Evolutionary conservation across 495 filamentous ascomycete genomes (phyloP).

Genomic region (Neurospora sublineolata): DNA sequence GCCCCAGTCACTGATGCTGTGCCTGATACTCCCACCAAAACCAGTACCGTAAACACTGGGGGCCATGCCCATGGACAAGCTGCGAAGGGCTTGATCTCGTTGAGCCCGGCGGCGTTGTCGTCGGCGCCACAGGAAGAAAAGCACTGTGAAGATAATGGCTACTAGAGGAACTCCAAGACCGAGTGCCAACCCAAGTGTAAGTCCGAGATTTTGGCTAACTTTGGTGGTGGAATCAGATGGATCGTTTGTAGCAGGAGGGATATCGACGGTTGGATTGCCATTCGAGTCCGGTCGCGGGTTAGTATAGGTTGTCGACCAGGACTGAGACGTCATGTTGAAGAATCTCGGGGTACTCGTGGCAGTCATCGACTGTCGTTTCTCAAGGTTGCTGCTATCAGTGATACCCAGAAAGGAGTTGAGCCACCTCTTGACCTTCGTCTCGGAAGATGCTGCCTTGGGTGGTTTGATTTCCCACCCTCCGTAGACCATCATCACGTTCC

Average conservation of each 20-base stretch:
- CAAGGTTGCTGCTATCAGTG: background rate
- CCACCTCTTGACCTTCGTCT: background rate
- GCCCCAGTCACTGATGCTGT: conserved; percentile 3
- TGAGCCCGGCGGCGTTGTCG: conserved; percentile 19
- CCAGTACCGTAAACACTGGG: background rate
- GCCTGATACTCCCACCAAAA: conserved; percentile 17
- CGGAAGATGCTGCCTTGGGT: background rate
- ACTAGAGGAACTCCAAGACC: conserved; percentile 60
- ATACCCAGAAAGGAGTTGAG: background rate
- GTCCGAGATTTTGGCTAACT: conserved; percentile 31
- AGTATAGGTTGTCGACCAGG: conserved; percentile 59
- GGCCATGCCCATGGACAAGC: conserved; percentile 27
- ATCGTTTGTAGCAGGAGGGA: background rate
- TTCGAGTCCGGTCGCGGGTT: conserved; percentile 31
- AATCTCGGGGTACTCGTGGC: conserved; percentile 47
- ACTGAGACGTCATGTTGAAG: conserved; percentile 65
- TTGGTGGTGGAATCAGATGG: background rate
- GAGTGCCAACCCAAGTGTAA: conserved; percentile 51
- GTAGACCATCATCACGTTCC: conserved; percentile 79
- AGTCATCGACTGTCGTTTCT: conserved; percentile 17
- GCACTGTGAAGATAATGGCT: conserved; percentile 36
- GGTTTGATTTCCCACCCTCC: conserved; percentile 61
- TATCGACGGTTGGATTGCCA: background rate
- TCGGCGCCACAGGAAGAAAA: conserved; percentile 49
- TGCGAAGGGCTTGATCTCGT: conserved; percentile 28